A percentile compares a stretch with the other conserved stretches of the same genome.
These are phyloP conservation scores for Aurinia saxatilis DNA, from an alignment of 345 rosid genomes.

Conservation along the genomic window DNA sequence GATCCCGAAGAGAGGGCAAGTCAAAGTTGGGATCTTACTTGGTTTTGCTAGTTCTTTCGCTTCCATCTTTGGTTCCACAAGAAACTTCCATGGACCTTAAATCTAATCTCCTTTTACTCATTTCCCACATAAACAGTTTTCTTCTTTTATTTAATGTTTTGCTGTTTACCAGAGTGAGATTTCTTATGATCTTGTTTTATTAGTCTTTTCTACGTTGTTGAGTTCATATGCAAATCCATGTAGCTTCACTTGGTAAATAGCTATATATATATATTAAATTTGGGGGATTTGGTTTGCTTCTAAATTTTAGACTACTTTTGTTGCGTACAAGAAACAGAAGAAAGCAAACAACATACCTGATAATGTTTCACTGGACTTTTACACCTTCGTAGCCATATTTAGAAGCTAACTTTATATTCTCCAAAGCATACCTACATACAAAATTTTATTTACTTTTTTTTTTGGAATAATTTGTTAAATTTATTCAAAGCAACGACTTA, in stretches of 20 bases:
- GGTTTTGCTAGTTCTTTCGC: constrained; percentile 51
- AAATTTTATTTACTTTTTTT: background rate
- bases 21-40: constrained; percentile 57
- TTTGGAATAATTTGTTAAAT: no score
- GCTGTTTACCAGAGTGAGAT: constrained; percentile 9
- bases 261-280: background rate
- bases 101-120: constrained; percentile 17
- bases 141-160: background rate
- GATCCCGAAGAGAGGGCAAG: constrained; percentile 69
- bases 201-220: constrained; percentile 8
- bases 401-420: constrained; percentile 80
- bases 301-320: background rate
- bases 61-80: constrained; percentile 39
- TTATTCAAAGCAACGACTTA: no score
- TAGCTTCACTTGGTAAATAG: constrained; percentile 2
- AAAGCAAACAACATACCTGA: no score
- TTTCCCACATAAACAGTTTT: constrained; percentile 17
- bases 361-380: constrained; percentile 54
- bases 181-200: constrained; percentile 8
- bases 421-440: constrained; percentile 60
- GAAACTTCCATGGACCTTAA: constrained; percentile 10
- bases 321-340: constrained; percentile 2
- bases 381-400: constrained; percentile 86
- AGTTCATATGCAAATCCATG: constrained; percentile 9
- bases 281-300: background rate